These are phyloP conservation scores for Cryptosporidium sp. DNA, from an alignment of 169 alveolate species.

Conservation along the genomic window DNA sequence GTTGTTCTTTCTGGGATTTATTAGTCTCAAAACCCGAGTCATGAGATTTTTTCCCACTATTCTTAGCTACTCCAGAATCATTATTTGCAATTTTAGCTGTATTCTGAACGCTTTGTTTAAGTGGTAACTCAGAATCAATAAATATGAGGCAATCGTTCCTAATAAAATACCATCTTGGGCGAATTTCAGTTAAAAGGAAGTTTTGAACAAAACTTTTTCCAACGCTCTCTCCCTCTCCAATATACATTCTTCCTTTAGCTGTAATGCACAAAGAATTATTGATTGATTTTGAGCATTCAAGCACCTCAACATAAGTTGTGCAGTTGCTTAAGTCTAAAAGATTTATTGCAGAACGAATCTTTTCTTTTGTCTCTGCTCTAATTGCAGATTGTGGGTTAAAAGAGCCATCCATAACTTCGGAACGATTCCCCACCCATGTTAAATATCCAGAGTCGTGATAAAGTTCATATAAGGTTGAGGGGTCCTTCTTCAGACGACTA, in stretches of 20 bases:
- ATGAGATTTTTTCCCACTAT: background rate
- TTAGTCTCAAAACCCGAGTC: background rate
- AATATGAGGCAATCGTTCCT: slow-evolving; percentile 65
- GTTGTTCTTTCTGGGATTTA: background rate
- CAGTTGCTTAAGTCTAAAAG: slow-evolving; percentile 56
- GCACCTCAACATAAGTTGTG: slow-evolving; percentile 69
- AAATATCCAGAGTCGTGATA: slow-evolving; percentile 71
- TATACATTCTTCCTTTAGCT: slow-evolving; percentile 73
- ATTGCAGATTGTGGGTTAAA: slow-evolving; percentile 30
- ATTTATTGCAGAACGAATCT: slow-evolving; percentile 64
- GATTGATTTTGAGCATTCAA: slow-evolving; percentile 66
- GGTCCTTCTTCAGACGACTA: slow-evolving; percentile 71
- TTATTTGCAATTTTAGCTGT: slow-evolving; percentile 24
- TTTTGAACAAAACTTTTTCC: slow-evolving; percentile 71
- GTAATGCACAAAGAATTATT: slow-evolving; percentile 53
- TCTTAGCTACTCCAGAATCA: background rate
- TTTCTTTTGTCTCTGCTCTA: slow-evolving; percentile 73
- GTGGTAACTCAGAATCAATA: slow-evolving; percentile 61
- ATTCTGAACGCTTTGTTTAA: slow-evolving; percentile 3
- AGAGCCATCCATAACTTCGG: slow-evolving; percentile 6
- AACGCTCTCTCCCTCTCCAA: slow-evolving; percentile 41
- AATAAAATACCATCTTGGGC: slow-evolving; percentile 73
- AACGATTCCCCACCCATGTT: slow-evolving; percentile 65
- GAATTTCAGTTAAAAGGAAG: slow-evolving; percentile 55
- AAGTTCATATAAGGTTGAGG: slow-evolving; percentile 61